Percentiles rank a stretch among this genome's conserved stretches.
phyloP scores from a whole-genome alignment of 2,329 filamentous ascomycete species.

The Beauveria sp. region DNA sequence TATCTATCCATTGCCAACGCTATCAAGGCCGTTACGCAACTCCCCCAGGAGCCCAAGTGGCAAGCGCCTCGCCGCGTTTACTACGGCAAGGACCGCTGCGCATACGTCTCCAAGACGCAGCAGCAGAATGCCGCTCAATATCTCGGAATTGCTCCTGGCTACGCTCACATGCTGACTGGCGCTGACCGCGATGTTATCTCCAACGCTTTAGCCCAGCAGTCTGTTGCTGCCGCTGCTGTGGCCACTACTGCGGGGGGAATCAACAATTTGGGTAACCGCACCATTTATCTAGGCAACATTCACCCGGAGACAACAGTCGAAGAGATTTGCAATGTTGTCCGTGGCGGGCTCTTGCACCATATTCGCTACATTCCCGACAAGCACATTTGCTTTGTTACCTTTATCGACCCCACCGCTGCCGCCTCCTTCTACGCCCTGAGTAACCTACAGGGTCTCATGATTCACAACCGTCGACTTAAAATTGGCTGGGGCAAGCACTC shows the following conservation, averaged over 20 bases:
- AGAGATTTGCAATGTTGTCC: conserved; percentile 98
- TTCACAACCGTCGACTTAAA: conserved; percentile 94
- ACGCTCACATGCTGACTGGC: conserved; percentile 91
- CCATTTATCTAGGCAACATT: conserved; percentile 97
- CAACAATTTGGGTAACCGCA: conserved; percentile 94
- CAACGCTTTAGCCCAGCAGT: conserved; percentile 92
- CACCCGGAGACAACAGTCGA: conserved; percentile 98
- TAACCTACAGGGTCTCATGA: conserved; percentile 97
- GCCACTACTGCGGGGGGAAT: conserved; percentile 94
- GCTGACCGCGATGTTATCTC: conserved; percentile 96
- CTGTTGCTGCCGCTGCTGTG: conserved; percentile 90
- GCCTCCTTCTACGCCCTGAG: conserved; percentile 96
- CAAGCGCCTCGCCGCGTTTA: conserved; percentile 91
- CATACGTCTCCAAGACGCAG: conserved; percentile 98
- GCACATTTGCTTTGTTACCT: conserved; percentile 99
- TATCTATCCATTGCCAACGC: conserved; percentile 96
- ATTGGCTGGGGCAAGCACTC: conserved; percentile 99
- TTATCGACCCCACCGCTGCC: conserved; percentile 95
- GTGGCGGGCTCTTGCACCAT: conserved; percentile 90
- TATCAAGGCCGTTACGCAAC: conserved; percentile 93
- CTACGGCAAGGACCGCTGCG: conserved; percentile 97
- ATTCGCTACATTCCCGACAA: conserved; percentile 99
- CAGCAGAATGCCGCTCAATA: conserved; percentile 99
- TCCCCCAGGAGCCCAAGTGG: conserved; percentile 96
- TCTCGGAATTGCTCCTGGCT: conserved; percentile 90